phyloP scores from a whole-genome alignment of 2,329 filamentous ascomycete species.

The Scleromitrula shiraiana region DNA sequence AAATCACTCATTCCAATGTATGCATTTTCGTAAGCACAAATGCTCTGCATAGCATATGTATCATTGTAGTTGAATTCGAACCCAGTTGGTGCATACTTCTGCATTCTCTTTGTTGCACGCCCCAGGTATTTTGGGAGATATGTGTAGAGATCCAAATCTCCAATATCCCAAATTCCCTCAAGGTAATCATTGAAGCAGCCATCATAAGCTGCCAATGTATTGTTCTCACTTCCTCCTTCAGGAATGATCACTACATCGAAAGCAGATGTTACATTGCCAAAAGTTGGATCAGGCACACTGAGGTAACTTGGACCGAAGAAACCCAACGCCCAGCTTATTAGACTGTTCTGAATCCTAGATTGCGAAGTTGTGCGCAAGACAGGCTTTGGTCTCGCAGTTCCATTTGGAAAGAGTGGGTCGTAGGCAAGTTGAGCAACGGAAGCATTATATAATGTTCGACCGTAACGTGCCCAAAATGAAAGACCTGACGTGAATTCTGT shows the following conservation, averaged over 20 bases:
- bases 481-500: constrained; percentile 44
- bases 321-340: constrained; percentile 43
- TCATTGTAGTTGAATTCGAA: constrained; percentile 43
- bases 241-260: constrained; percentile 43
- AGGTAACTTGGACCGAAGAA: constrained; percentile 43
- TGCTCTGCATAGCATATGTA: constrained; percentile 42
- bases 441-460: constrained; percentile 44
- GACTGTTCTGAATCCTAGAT: constrained; percentile 45
- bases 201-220: constrained; percentile 44
- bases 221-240: constrained; percentile 42
- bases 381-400: constrained; percentile 40
- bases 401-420: constrained; percentile 37
- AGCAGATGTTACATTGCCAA: constrained; percentile 34
- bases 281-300: constrained; percentile 30
- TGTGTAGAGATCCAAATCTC: constrained; percentile 34
- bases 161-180: constrained; percentile 24
- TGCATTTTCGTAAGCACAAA: constrained; percentile 46
- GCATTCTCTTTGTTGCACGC: constrained; percentile 38
- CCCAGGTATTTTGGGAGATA: constrained; percentile 41
- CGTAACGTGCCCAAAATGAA: constrained; percentile 46
- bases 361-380: constrained; percentile 47
- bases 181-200: constrained; percentile 37
- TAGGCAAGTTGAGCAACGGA: constrained; percentile 40
- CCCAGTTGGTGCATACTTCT: constrained; percentile 37
- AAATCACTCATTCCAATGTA: constrained; percentile 44